Base-by-base conservation (phyloP, 1,284 basidiomycete genomes). In the Apiotrichum montevideense region DNA sequence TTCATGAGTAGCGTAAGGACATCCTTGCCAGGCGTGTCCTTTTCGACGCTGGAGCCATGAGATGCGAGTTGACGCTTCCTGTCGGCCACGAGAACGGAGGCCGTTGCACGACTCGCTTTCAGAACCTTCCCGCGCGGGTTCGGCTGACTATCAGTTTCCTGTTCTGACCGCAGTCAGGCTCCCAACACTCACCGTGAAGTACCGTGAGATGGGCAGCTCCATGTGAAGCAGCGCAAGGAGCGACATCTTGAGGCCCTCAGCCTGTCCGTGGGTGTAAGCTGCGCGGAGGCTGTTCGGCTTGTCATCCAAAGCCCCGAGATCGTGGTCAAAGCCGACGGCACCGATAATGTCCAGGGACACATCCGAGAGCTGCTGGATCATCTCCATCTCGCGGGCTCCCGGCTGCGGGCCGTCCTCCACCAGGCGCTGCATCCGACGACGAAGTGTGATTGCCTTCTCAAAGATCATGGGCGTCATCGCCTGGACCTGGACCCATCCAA, bases 311-410 rank as follows among this genome's bases (percentile, higher is more conserved):
- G 44, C 44, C 10, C 82, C 74, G 72, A 87, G 85, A 21, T 77
- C 66, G 71, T 86, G 86, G 44, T 81, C 83, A 64, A 87, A 87
- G 6, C 83, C 83, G 39, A 85, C 83, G 46, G 83, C 76, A 6
- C 84, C 84, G 52, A 88, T 85, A 51, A 84, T 80, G 63, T 87
- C 86, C 9, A 87, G 77, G 2, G 84, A 84, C 6, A 86, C 77
- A 81, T 82, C 48, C 13, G 54, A 56, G n/a, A 56, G 49, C 29
- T 51, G 45, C 14, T 21, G 35, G 15, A 51, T n/a, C 32, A 56
- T 50, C 44, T 56, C 49, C 14, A 56, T 42, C 44, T 51, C 35
- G n/a, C 49, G 44, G 1, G 45, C 54, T 6, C 54, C 49, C 8
- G 49, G 44, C 56, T 39, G 13, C 2, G 47, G 35, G 2, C 57